Evolutionary conservation across 164 flowering plant genomes (phyloP).

Genomic region (Sedum album): DNA sequence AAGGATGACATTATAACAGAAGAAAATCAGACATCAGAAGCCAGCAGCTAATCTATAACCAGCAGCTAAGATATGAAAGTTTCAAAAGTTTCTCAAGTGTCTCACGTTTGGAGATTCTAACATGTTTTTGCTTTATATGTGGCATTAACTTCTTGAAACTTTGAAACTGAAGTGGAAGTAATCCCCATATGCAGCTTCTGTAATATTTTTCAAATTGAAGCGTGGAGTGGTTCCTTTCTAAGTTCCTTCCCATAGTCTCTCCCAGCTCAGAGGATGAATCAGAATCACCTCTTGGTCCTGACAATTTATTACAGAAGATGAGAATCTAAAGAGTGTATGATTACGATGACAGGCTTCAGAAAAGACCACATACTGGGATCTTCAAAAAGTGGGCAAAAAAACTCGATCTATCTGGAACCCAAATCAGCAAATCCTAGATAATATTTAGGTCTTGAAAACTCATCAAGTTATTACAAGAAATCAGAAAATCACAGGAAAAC

Average conservation of each 20-base stretch:
- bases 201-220: not conserved
- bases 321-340: not conserved
- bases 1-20: no score
- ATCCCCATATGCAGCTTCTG: not conserved
- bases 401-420: not conserved
- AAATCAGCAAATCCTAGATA: not conserved
- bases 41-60: no score
- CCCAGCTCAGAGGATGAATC: not conserved
- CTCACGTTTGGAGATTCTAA: not conserved
- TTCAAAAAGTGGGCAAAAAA: not conserved
- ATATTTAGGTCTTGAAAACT: not conserved
- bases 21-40: not conserved
- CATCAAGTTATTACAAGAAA: not conserved
- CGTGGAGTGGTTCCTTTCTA: not conserved
- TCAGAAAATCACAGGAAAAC: not conserved
- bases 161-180: not conserved
- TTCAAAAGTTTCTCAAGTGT: not conserved
- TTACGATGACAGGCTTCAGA: not conserved
- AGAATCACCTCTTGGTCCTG: not conserved
- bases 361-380: not conserved
- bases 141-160: slow-evolving; percentile 1
- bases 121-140: not conserved
- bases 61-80: no score
- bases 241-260: not conserved
- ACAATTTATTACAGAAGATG: not conserved